These are phyloP conservation scores for Erigeron canadensis DNA, from an alignment of 129 eudicot genomes.

Conservation along the genomic window DNA sequence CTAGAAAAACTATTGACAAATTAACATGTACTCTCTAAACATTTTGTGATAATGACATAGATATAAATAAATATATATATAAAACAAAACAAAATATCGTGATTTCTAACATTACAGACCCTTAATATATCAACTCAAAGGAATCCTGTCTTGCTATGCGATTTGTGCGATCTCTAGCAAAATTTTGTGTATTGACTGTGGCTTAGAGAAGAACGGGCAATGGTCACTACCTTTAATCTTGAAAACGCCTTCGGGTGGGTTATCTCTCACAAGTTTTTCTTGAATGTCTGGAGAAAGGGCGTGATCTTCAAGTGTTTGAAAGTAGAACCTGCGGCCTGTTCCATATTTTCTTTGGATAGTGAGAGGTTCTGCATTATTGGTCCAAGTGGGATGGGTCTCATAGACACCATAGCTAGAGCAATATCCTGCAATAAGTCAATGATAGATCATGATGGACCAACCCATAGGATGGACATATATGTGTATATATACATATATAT, in stretches of 20 bases:
- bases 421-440: slow-evolving; percentile 62
- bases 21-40: slow-evolving; percentile 25
- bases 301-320: slow-evolving; percentile 89
- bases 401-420: slow-evolving; percentile 90
- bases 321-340: slow-evolving; percentile 55
- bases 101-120: slow-evolving; percentile 9
- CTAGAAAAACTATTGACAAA: slow-evolving; percentile 19
- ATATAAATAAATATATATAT: slow-evolving; percentile 3
- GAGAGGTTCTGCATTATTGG: slow-evolving; percentile 83
- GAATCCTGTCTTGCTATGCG: slow-evolving; percentile 33
- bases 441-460: too few species aligned
- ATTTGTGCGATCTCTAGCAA: slow-evolving; percentile 87
- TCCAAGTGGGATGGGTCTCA: slow-evolving; percentile 89
- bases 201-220: slow-evolving; percentile 97
- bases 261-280: slow-evolving; percentile 90
- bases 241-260: slow-evolving; percentile 92
- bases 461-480: too few species aligned
- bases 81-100: slow-evolving; percentile 13
- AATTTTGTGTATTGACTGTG: slow-evolving; percentile 86
- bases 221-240: slow-evolving; percentile 98
- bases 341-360: slow-evolving; percentile 71
- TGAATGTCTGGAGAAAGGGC: slow-evolving; percentile 91
- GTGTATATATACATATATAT: too few species aligned
- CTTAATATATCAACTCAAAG: slow-evolving; percentile 17
- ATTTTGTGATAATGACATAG: slow-evolving; percentile 19